phyloP scores from a whole-genome alignment of 202 grass and related monocot species.

The Sporobolus alterniflorus region DNA sequence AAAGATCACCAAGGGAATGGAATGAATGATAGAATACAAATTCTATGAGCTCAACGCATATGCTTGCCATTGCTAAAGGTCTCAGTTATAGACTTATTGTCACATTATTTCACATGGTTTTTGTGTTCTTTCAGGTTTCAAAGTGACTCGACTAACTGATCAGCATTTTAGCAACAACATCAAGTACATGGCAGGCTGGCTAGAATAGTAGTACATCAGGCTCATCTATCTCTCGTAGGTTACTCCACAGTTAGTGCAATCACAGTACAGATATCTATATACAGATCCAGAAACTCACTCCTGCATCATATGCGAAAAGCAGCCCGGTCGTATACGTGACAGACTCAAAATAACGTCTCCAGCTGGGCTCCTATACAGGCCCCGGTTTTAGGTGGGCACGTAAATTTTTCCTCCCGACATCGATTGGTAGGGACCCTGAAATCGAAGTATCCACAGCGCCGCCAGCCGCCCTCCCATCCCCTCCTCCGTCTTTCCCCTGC shows the following conservation, averaged over 20 bases:
- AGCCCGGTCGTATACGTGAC: no score
- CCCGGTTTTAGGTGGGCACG: no score
- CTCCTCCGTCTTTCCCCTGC: no score
- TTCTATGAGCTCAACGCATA: background rate
- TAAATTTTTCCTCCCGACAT: no score
- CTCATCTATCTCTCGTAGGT: constrained; percentile 4
- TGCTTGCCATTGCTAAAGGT: background rate
- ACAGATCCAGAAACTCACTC: background rate
- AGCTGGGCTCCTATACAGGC: no score
- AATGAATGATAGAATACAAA: background rate
- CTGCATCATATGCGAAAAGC: background rate
- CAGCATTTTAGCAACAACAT: background rate
- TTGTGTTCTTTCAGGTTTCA: background rate
- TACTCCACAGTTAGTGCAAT: background rate
- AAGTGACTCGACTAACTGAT: background rate
- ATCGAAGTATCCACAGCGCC: no score
- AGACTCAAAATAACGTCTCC: no score
- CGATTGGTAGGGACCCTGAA: no score
- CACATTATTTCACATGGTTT: background rate
- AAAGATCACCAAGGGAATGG: no score
- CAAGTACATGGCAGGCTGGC: background rate
- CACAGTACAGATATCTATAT: background rate
- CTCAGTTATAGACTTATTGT: background rate
- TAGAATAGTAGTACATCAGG: background rate
- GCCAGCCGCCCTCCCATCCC: no score